phyloP scores from a whole-genome alignment of 2,329 filamentous ascomycete genomes.

The Ilyonectria mors-panacis region DNA sequence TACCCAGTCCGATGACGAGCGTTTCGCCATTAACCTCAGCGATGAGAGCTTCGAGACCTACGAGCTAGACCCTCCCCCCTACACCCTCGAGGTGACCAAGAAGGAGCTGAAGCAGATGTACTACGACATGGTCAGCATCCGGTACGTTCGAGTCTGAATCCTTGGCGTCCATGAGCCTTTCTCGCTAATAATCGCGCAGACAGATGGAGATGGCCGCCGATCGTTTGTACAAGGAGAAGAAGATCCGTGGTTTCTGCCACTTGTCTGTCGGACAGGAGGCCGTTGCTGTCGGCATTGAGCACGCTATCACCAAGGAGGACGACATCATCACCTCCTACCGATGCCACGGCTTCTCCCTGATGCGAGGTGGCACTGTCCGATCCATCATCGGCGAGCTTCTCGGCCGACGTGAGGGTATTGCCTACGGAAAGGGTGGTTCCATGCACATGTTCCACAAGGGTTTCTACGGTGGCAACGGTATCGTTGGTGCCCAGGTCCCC shows the following conservation, averaged over 20 bases:
- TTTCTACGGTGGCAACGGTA: slow-evolving; percentile 99
- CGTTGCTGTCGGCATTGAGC: slow-evolving; percentile 96
- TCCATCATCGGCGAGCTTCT: slow-evolving; percentile 97
- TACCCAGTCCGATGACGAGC: slow-evolving; percentile 88
- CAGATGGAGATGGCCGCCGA: slow-evolving; percentile 99
- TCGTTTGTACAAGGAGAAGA: slow-evolving; percentile 99
- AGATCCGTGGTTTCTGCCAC: slow-evolving; percentile 99
- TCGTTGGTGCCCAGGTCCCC: slow-evolving; percentile 97
- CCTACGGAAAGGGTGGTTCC: slow-evolving; percentile 98
- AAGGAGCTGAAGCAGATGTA: slow-evolving; percentile 99
- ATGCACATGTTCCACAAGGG: slow-evolving; percentile 99
- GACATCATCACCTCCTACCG: slow-evolving; percentile 98
- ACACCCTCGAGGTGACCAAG: slow-evolving; percentile 95
- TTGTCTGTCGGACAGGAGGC: slow-evolving; percentile 98
- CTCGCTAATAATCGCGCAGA: slow-evolving; percentile 66
- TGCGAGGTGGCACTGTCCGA: slow-evolving; percentile 92
- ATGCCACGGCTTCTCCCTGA: slow-evolving; percentile 98
- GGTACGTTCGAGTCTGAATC: slow-evolving; percentile 71
- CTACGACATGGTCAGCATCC: slow-evolving; percentile 94
- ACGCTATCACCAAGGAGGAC: slow-evolving; percentile 91
- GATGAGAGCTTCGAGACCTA: slow-evolving; percentile 99
- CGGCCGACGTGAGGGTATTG: slow-evolving; percentile 94
- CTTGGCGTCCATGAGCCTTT: neutral
- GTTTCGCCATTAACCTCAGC: slow-evolving; percentile 91
- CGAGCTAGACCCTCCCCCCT: slow-evolving; percentile 95